phyloP scores from a whole-genome alignment of 1,284 basidiomycete genomes.

The Fomitiporia mediterranea region DNA sequence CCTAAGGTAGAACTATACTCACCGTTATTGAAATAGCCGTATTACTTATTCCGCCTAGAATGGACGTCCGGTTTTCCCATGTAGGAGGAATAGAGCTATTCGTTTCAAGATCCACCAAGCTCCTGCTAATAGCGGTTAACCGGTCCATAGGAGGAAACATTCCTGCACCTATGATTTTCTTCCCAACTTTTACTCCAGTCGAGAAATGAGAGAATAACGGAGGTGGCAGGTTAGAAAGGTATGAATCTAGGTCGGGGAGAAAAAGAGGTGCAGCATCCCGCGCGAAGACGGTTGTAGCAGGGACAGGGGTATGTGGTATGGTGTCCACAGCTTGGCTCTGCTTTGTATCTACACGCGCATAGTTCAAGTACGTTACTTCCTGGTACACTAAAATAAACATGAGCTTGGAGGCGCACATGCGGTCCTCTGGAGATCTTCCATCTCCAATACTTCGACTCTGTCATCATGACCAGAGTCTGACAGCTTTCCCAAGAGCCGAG shows the following conservation, averaged over 20 bases:
- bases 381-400: neutral
- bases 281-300: slow-evolving; percentile 51
- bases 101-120: slow-evolving; percentile 54
- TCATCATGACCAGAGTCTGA: too few relatives aligned
- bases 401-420: slow-evolving; percentile 6
- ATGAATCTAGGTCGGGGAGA: slow-evolving; percentile 55
- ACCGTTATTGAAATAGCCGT: slow-evolving; percentile 50
- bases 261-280: slow-evolving; percentile 50
- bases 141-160: slow-evolving; percentile 64
- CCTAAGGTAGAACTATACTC: slow-evolving; percentile 23
- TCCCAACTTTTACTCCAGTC: slow-evolving; percentile 28
- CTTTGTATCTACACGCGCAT: neutral
- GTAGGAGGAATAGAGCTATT: slow-evolving; percentile 44
- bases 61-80: slow-evolving; percentile 51
- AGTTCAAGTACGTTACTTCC: neutral
- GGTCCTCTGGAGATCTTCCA: neutral
- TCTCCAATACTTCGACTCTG: neutral
- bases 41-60: slow-evolving; percentile 41
- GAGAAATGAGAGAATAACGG: slow-evolving; percentile 34
- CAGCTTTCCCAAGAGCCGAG: neutral
- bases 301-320: slow-evolving; percentile 42
- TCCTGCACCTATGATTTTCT: slow-evolving; percentile 15
- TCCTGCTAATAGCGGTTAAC: slow-evolving; percentile 42
- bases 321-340: neutral
- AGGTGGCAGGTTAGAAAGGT: slow-evolving; percentile 44